Conservation (phyloP, 768 basidiomycete species). For the Collybiopsis confluens region DNA sequence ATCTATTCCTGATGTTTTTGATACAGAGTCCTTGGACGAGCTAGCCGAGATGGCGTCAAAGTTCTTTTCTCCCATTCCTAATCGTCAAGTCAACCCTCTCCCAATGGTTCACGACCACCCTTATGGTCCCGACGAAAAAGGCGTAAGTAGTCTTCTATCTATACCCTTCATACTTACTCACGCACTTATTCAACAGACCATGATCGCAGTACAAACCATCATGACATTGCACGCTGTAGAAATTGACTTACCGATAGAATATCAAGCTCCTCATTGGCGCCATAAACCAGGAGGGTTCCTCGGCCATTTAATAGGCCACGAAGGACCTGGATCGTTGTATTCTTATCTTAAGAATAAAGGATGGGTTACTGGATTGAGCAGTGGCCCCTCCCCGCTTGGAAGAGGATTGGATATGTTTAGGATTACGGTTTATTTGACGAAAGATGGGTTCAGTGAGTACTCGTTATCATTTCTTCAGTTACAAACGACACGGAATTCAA, state of each 20-base stretch:
- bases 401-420: conserved; percentile 91
- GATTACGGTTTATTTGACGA: conserved; percentile 74
- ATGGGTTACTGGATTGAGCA: conserved; percentile 74
- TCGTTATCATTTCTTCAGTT: conserved; percentile 37
- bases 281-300: conserved; percentile 76
- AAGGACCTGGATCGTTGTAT: conserved; percentile 87
- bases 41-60: conserved; percentile 57
- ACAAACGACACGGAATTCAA: conserved; percentile 71
- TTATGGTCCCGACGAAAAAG: conserved; percentile 65
- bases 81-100: conserved; percentile 55
- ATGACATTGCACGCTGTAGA: conserved; percentile 84
- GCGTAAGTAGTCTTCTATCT: conserved; percentile 41
- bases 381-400: conserved; percentile 66
- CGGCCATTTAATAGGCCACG: conserved; percentile 83
- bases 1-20: background rate
- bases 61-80: conserved; percentile 69
- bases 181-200: conserved; percentile 40
- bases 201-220: conserved; percentile 84
- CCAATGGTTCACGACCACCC: conserved; percentile 72
- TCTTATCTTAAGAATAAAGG: conserved; percentile 88
- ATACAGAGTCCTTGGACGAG: conserved; percentile 71
- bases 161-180: conserved; percentile 15
- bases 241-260: conserved; percentile 73
- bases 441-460: conserved; percentile 77
- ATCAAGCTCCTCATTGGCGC: conserved; percentile 70